Percentiles rank a stretch among this genome's conserved stretches.
phyloP scores from a whole-genome alignment of 2,329 filamentous ascomycete genomes.

The Thermothelomyces thermophilus region DNA sequence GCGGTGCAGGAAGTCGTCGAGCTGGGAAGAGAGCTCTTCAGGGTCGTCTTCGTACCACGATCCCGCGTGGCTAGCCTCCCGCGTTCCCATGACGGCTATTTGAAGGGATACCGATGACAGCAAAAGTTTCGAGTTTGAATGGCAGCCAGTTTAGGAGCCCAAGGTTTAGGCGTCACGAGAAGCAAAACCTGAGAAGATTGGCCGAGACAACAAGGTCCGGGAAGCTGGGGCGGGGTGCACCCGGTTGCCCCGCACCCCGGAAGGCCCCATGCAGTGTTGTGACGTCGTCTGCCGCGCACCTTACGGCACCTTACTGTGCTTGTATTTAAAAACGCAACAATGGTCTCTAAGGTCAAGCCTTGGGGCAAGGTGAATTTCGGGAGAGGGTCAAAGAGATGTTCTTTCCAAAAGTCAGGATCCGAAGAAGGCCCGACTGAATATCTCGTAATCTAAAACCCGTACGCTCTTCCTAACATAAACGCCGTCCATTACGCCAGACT shows the following conservation, averaged over 20 bases:
- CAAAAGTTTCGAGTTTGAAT: background rate
- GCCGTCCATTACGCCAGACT: background rate
- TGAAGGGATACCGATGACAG: background rate
- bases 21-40: slow-evolving; percentile 55
- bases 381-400: too few relatives aligned
- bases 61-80: slow-evolving; percentile 68
- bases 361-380: too few relatives aligned
- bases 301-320: too few relatives aligned
- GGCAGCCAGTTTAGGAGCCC: background rate
- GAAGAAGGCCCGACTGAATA: too few relatives aligned
- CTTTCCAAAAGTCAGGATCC: too few relatives aligned
- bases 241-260: background rate
- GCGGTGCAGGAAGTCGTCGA: slow-evolving; percentile 65
- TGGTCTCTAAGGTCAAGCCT: too few relatives aligned
- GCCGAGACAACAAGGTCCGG: background rate
- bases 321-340: too few relatives aligned
- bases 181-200: background rate
- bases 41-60: slow-evolving; percentile 73
- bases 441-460: too few relatives aligned
- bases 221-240: background rate
- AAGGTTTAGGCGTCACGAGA: background rate
- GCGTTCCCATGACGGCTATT: slow-evolving; percentile 24
- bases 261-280: background rate
- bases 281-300: background rate
- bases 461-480: background rate